Percentiles rank a stretch among this genome's conserved stretches.
phyloP scores from a whole-genome alignment of 441 rosid genomes.

The Metrosideros polymorpha region DNA sequence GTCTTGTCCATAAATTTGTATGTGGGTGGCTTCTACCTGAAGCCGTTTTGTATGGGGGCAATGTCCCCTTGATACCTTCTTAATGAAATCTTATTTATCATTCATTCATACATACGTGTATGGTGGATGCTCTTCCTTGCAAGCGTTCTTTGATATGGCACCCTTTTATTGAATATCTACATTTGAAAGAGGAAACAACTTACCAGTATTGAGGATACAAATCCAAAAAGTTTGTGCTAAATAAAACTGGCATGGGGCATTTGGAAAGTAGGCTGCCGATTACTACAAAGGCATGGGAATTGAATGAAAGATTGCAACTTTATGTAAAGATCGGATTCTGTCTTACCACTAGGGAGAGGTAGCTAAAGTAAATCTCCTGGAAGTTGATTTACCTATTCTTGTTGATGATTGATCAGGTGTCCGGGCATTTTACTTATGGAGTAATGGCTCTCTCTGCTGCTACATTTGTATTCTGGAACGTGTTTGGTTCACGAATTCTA shows the following conservation, averaged over 20 bases:
- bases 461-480: constrained; percentile 86
- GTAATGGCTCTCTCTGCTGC: constrained; percentile 94
- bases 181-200: neutral
- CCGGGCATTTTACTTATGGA: constrained; percentile 96
- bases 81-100: neutral
- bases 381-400: neutral
- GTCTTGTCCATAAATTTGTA: neutral
- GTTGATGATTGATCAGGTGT: constrained; percentile 35
- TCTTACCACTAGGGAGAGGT: neutral
- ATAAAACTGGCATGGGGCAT: neutral
- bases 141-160: neutral
- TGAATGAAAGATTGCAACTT: neutral
- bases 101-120: neutral
- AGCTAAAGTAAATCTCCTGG: neutral
- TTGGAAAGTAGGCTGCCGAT: neutral
- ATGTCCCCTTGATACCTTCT: neutral
- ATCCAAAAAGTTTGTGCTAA: neutral
- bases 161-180: neutral
- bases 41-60: neutral
- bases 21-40: neutral
- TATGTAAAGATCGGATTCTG: neutral
- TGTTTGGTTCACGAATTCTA: constrained; percentile 58
- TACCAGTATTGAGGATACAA: neutral
- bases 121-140: neutral
- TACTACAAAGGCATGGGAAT: neutral